Evolutionary conservation across 805 yeast genomes (phyloP).

Genomic region (Candida multigemmis): DNA sequence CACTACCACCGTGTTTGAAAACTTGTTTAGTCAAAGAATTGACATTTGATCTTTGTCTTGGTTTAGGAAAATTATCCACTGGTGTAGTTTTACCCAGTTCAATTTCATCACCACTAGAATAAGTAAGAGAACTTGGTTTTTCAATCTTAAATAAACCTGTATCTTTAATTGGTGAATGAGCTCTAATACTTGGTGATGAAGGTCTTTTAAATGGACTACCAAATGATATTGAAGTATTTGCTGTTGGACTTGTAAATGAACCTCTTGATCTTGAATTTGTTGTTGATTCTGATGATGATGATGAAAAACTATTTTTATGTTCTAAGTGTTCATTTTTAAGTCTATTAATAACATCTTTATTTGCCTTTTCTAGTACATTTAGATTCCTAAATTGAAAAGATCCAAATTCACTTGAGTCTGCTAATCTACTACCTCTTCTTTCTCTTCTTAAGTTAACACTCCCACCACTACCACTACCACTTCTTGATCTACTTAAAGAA

Average conservation of each 20-base stretch:
- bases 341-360: conserved; percentile 83
- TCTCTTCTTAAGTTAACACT: conserved; percentile 38
- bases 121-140: no score
- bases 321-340: conserved; percentile 77
- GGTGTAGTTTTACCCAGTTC: conserved; percentile 6
- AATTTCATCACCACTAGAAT: conserved; percentile 23
- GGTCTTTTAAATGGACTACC: conserved; percentile 38
- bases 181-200: conserved; percentile 28
- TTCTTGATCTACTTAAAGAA: conserved; percentile 4
- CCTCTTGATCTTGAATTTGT: conserved; percentile 28
- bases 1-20: no score
- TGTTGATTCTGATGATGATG: conserved; percentile 39
- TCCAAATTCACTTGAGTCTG: conserved; percentile 79
- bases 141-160: no score
- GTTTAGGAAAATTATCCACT: no score
- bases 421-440: conserved; percentile 62
- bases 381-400: conserved; percentile 84
- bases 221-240: conserved; percentile 6
- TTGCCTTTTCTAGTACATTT: conserved; percentile 86
- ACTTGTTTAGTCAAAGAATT: conserved; percentile 19
- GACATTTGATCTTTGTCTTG: conserved; percentile 12
- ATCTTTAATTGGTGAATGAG: conserved; percentile 8
- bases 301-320: conserved; percentile 40
- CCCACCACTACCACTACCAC: conserved; percentile 5
- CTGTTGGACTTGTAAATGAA: conserved; percentile 13